Conservation (phyloP, 352 stramenopile genomes). For the Phytophthora crassamura region DNA sequence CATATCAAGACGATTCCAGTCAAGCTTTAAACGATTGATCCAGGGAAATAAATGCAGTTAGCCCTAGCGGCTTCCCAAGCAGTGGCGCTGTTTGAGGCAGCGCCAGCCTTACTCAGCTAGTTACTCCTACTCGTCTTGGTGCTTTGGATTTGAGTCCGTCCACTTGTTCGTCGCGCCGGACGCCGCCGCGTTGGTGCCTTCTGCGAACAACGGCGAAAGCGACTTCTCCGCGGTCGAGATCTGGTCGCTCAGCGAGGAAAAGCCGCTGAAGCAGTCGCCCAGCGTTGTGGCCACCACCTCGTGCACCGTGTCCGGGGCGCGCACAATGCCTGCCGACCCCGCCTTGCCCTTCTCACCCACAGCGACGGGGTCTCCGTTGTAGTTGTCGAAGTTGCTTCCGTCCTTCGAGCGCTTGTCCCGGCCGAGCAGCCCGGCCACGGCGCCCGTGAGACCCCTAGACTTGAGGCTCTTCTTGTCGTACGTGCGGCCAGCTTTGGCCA, state of each 20-base stretch:
- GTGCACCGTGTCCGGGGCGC: conserved; percentile 19
- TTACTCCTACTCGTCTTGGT: not conserved
- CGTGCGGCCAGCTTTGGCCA: not conserved
- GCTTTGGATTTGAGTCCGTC: too few relatives aligned
- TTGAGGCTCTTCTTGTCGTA: conserved; percentile 23
- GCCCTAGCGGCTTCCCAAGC: not conserved
- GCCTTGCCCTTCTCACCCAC: not conserved
- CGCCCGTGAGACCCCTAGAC: conserved; percentile 9
- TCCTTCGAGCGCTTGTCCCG: conserved; percentile 3
- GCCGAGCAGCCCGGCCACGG: conserved; percentile 8
- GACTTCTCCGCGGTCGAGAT: conserved; percentile 14
- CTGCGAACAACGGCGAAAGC: conserved; percentile 7
- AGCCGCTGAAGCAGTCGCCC: conserved; percentile 12
- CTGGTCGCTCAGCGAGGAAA: conserved; percentile 10
- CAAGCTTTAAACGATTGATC: too few relatives aligned
- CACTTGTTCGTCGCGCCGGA: too few relatives aligned
- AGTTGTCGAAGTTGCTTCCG: not conserved
- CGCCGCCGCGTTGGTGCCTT: not conserved
- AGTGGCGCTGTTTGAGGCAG: conserved; percentile 6
- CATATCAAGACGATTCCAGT: too few relatives aligned
- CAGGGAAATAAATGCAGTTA: too few relatives aligned
- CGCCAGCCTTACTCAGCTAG: not conserved
- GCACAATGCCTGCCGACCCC: conserved; percentile 26
- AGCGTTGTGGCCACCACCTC: conserved; percentile 11
- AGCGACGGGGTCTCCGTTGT: too few relatives aligned